phyloP scores from a whole-genome alignment of 2,329 filamentous ascomycete genomes.

The Botryotinia calthae region DNA sequence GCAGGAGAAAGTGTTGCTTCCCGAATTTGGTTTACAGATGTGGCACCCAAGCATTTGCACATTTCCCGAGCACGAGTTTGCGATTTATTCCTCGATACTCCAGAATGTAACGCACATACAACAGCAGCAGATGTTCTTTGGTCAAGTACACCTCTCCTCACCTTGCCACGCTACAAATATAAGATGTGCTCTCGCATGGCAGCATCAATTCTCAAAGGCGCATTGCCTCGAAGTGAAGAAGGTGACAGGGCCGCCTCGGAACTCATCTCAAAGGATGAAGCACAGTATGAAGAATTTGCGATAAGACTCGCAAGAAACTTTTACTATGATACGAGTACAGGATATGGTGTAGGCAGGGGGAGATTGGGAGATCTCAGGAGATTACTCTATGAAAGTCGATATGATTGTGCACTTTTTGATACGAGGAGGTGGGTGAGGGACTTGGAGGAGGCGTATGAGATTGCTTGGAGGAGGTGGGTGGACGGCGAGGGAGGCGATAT shows the following conservation, averaged over 20 bases:
- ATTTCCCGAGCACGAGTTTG: constrained; percentile 89
- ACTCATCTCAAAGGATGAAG: constrained; percentile 73
- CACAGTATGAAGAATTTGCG: constrained; percentile 79
- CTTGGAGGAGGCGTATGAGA: constrained; percentile 82
- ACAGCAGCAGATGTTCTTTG: constrained; percentile 95
- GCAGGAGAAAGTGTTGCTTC: constrained; percentile 80
- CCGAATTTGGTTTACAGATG: constrained; percentile 91
- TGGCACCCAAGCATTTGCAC: constrained; percentile 90
- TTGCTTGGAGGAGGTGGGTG: constrained; percentile 88
- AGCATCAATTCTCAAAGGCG: constrained; percentile 87
- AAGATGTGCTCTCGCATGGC: constrained; percentile 99
- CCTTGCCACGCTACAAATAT: constrained; percentile 85
- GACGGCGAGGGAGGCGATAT: constrained; percentile 87
- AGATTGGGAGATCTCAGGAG: constrained; percentile 75
- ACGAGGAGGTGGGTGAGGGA: constrained; percentile 88
- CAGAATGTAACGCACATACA: constrained; percentile 97
- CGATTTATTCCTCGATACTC: constrained; percentile 93
- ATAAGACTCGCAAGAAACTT: constrained; percentile 64
- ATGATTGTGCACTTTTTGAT: constrained; percentile 85
- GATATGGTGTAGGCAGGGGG: constrained; percentile 58
- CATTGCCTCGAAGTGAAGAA: constrained; percentile 69
- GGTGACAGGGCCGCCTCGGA: constrained; percentile 68
- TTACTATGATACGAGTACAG: constrained; percentile 51
- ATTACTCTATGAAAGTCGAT: constrained; percentile 78
- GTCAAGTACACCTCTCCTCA: constrained; percentile 91